Evolutionary conservation across 495 filamentous ascomycete species (phyloP).

Genomic region (Xylaria longipes): DNA sequence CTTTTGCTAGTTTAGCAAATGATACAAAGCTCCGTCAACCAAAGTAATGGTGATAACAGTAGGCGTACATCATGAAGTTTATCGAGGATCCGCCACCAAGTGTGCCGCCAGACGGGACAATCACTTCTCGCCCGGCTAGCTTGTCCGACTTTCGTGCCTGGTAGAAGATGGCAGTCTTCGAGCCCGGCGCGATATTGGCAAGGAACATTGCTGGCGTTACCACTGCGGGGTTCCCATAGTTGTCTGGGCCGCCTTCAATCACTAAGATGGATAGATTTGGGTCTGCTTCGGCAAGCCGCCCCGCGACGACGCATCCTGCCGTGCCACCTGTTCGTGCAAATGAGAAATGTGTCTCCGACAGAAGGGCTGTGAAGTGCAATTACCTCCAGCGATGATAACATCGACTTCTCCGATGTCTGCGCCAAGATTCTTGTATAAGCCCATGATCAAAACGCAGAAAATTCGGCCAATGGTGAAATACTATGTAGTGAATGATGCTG

Average conservation of each 20-base stretch:
- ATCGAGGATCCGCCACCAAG: constrained; percentile 66
- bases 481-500: background rate
- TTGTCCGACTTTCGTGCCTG: constrained; percentile 41
- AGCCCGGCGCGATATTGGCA: constrained; percentile 41
- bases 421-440: constrained; percentile 39
- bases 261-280: constrained; percentile 49
- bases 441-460: constrained; percentile 36
- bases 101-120: constrained; percentile 59
- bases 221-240: constrained; percentile 42
- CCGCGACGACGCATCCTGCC: constrained; percentile 51
- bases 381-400: constrained; percentile 50
- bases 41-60: background rate
- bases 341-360: background rate
- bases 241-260: constrained; percentile 49
- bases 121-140: constrained; percentile 52
- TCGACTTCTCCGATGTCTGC: constrained; percentile 45
- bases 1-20: constrained; percentile 10
- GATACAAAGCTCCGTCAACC: background rate
- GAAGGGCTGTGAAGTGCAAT: background rate
- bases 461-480: background rate
- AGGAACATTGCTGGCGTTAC: constrained; percentile 44
- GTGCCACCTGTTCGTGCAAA: constrained; percentile 44
- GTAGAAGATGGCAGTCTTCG: constrained; percentile 47
- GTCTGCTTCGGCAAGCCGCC: constrained; percentile 48
- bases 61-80: constrained; percentile 63